Evolutionary conservation across 2,329 filamentous ascomycete genomes (phyloP), one percentile per base, ranked within the genome.

Genomic region (Xylariaceae sp.): DNA sequence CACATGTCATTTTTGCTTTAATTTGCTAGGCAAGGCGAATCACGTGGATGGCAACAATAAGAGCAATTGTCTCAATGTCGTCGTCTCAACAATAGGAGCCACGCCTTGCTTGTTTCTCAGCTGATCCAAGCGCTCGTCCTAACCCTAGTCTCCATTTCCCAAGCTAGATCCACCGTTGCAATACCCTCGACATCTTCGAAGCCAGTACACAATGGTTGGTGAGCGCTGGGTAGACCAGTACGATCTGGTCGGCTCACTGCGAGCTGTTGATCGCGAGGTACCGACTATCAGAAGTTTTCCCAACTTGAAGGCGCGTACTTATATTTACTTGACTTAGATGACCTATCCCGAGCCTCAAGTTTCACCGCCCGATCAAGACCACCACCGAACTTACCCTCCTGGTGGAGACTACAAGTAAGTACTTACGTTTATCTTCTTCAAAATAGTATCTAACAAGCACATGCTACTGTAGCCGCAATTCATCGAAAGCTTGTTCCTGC

Each of bases 201-300:
- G 8, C 12, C 6, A n/a, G 49, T 29, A 24, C 16, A 36, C 8
- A 46, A 56, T 56, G 56, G n/a, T 6, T 23, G 28, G 34, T n/a
- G 24, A 44, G 14, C 28, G 17, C 17, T 52, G 31, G n/a, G 6
- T 16, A 19, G 52, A 54, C 21, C 24, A 34, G 16, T 43, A 12
- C 23, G 12, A 23, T 1, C 4, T 33, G 26, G n/a, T 41, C 6
- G 36, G 41, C 12, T 59, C 34, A 4, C 40, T 51, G 3, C 5
- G 36, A 11, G 40, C 40, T 16, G 6, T 48, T 12, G 34, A 41
- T 39, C 52, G 28, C 5, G 11, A 48, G 21, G 56, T 59, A 59
- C 8, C 3, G 6, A 7, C n/a, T 21, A 16, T 24, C 9, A 8
- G 21, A 8, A 16, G 36, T 26, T 16, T 33, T 16, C 23, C 14